These are phyloP conservation scores for Vigna angularis DNA, from an alignment of 306 rosid species.

Conservation along the genomic window DNA sequence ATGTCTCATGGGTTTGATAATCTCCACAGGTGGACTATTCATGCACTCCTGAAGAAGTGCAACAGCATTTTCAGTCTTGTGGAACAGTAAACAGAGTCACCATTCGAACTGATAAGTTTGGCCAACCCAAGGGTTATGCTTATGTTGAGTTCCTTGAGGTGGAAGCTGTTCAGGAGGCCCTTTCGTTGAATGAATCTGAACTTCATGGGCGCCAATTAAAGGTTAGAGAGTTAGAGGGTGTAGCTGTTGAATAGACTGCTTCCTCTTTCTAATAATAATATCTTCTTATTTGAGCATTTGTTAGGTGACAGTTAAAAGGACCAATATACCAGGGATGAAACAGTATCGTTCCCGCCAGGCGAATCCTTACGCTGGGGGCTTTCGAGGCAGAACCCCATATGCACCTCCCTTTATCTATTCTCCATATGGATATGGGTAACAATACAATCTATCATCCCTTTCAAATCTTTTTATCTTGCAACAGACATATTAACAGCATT, in stretches of 20 bases:
- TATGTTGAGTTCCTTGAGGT: constrained; percentile 77
- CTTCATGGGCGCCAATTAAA: constrained; percentile 83
- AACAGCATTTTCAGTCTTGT: constrained; percentile 82
- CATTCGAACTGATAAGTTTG: constrained; percentile 80
- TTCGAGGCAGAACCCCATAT: constrained; percentile 63
- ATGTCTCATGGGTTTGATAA: constrained; percentile 13
- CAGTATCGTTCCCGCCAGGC: constrained; percentile 66
- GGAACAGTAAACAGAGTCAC: constrained; percentile 84
- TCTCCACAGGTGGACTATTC: constrained; percentile 70
- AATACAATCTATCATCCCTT: background rate
- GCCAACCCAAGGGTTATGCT: constrained; percentile 88
- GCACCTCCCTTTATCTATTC: constrained; percentile 64
- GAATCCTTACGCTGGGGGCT: constrained; percentile 64
- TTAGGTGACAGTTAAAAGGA: constrained; percentile 76
- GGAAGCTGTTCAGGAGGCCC: constrained; percentile 83
- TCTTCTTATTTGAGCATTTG: constrained; percentile 17
- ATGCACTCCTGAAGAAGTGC: constrained; percentile 86
- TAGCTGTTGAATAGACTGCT: background rate
- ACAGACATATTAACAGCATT: constrained; percentile 6
- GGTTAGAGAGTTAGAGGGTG: constrained; percentile 46
- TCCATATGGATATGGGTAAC: constrained; percentile 80
- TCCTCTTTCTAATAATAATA: constrained; percentile 7
- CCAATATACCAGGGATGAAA: constrained; percentile 85
- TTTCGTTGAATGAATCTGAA: constrained; percentile 73
- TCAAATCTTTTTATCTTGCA: background rate